These are phyloP conservation scores for Colletotrichum sp. DNA, from an alignment of 2,329 filamentous ascomycete genomes.

Conservation along the genomic window DNA sequence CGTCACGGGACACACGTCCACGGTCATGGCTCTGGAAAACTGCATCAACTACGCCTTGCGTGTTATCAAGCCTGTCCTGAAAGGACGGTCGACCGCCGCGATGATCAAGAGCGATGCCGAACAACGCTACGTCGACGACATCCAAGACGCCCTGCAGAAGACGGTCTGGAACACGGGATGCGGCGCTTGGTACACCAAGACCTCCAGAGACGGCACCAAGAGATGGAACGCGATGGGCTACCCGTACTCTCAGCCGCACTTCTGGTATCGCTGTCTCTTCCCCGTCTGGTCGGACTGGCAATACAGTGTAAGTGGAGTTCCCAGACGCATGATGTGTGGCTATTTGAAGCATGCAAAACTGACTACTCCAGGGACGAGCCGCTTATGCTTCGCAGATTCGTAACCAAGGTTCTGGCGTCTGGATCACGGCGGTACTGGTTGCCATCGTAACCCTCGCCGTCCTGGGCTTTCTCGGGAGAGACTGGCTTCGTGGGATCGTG, in stretches of 20 bases:
- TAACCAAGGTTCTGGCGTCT: background rate
- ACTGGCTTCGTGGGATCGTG: background rate
- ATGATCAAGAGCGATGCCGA: constrained; percentile 40
- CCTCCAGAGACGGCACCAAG: constrained; percentile 21
- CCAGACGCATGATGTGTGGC: background rate
- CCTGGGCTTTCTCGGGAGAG: background rate
- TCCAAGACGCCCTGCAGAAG: constrained; percentile 35
- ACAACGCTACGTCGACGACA: constrained; percentile 29
- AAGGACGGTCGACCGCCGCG: constrained; percentile 30
- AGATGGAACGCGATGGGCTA: constrained; percentile 39
- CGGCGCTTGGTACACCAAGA: constrained; percentile 38
- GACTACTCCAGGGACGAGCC: background rate
- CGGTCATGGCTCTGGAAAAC: constrained; percentile 66
- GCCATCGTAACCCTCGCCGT: background rate
- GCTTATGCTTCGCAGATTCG: background rate
- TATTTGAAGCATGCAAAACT: background rate
- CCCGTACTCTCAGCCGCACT: constrained; percentile 36
- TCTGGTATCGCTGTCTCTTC: constrained; percentile 40
- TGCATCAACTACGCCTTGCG: constrained; percentile 64
- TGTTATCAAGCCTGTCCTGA: constrained; percentile 55
- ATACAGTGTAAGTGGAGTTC: constrained; percentile 32
- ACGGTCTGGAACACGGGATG: constrained; percentile 36
- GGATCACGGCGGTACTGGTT: background rate
- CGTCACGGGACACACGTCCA: constrained; percentile 64
- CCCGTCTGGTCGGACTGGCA: constrained; percentile 35